These are phyloP conservation scores for Teratosphaeria zuluensis DNA, from an alignment of 2,329 filamentous ascomycete genomes.

Conservation along the genomic window DNA sequence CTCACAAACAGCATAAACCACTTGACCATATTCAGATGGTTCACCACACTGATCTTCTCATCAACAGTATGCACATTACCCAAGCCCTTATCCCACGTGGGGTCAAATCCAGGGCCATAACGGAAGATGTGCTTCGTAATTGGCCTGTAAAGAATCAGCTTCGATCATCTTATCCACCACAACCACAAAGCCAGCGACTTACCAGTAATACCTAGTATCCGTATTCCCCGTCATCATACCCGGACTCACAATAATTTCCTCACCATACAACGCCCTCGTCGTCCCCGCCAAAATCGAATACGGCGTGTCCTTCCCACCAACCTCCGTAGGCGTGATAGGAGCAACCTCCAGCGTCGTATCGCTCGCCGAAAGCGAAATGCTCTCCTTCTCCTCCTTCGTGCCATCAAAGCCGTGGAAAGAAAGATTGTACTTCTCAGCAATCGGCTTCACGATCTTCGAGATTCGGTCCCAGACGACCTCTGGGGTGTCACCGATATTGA, in stretches of 20 bases:
- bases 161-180: not conserved
- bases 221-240: constrained; percentile 28
- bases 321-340: constrained; percentile 24
- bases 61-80: constrained; percentile 26
- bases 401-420: constrained; percentile 40
- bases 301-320: constrained; percentile 22
- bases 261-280: constrained; percentile 34
- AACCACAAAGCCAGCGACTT: not conserved
- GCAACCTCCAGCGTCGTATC: constrained; percentile 22
- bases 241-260: constrained; percentile 28
- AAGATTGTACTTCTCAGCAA: constrained; percentile 41
- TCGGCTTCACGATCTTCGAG: constrained; percentile 35
- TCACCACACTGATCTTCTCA: constrained; percentile 27
- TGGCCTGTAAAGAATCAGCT: constrained; percentile 22
- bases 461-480: constrained; percentile 38
- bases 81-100: constrained; percentile 17
- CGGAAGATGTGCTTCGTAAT: constrained; percentile 29
- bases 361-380: constrained; percentile 20
- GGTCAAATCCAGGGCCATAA: constrained; percentile 26
- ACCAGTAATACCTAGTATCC: not conserved
- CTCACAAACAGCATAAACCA: constrained; percentile 36
- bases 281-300: constrained; percentile 31
- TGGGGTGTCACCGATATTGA: constrained; percentile 46
- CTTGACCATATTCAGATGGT: constrained; percentile 34
- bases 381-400: constrained; percentile 24